These are phyloP conservation scores for Triticum aestivum DNA, from an alignment of 176 grass and related monocot species.

Conservation along the genomic window DNA sequence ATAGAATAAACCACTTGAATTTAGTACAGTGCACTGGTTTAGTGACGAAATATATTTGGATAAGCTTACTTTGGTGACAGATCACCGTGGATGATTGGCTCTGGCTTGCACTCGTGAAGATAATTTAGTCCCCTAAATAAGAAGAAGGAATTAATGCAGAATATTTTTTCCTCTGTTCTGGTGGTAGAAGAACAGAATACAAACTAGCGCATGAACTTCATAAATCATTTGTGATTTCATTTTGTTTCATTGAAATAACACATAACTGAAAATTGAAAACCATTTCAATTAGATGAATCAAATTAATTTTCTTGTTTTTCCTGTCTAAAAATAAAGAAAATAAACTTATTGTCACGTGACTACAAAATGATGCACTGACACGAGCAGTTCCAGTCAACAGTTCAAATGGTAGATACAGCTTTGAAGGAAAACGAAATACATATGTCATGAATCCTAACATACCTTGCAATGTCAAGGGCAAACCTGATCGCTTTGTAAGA, in stretches of 20 bases:
- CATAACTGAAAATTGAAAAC: constrained; percentile 10
- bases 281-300: neutral
- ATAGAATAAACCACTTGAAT: constrained; percentile 35
- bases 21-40: constrained; percentile 17
- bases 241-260: constrained; percentile 10
- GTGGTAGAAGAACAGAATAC: neutral
- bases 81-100: constrained; percentile 87
- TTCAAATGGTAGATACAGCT: constrained; percentile 15
- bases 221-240: neutral
- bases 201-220: neutral
- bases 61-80: constrained; percentile 86
- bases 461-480: constrained; percentile 92
- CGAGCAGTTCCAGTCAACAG: constrained; percentile 4
- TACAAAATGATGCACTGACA: neutral
- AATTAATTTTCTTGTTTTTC: neutral
- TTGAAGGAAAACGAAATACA: constrained; percentile 18
- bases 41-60: constrained; percentile 24
- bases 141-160: constrained; percentile 16
- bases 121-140: constrained; percentile 88
- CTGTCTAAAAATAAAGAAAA: neutral
- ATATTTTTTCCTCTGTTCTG: neutral
- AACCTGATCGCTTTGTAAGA: constrained; percentile 77
- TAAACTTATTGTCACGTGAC: neutral
- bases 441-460: constrained; percentile 23
- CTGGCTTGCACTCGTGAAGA: constrained; percentile 95